phyloP scores from a whole-genome alignment of 1,284 basidiomycete species.

The Moesziomyces sp. region DNA sequence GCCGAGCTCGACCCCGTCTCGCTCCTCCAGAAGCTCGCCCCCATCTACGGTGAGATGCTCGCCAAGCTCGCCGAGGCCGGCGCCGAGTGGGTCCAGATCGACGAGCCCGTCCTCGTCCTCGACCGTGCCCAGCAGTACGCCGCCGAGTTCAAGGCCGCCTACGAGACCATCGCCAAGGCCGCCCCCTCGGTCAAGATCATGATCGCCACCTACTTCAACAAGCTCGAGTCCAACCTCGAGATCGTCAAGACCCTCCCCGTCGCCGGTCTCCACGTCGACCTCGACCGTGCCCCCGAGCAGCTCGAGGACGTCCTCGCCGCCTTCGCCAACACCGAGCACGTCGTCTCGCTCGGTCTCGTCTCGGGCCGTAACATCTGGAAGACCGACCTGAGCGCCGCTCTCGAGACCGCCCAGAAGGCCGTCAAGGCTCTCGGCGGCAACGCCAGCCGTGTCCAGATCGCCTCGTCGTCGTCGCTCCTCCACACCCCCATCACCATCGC shows the following conservation, averaged over 20 bases:
- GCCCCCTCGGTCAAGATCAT: conserved; percentile 83
- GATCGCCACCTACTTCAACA: conserved; percentile 92
- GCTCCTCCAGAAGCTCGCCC: conserved; percentile 87
- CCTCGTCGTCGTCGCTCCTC: conserved; percentile 96
- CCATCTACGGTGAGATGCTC: conserved; percentile 91
- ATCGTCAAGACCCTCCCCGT: conserved; percentile 93
- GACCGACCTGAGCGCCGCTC: conserved; percentile 87
- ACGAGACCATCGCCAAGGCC: conserved; percentile 82
- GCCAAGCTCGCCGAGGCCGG: conserved; percentile 91
- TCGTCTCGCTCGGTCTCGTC: conserved; percentile 93
- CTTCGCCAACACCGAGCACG: conserved; percentile 73
- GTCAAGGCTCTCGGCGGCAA: conserved; percentile 57
- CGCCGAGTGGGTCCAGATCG: conserved; percentile 93
- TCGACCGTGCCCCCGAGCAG: conserved; percentile 87
- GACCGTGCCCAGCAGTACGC: conserved; percentile 84
- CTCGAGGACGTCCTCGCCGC: conserved; percentile 85
- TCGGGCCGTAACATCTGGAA: conserved; percentile 99
- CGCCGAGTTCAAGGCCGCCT: conserved; percentile 83
- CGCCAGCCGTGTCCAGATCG: conserved; percentile 81
- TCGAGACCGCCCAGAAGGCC: conserved; percentile 87
- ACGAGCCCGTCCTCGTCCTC: conserved; percentile 95
- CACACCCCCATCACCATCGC: conserved; percentile 97
- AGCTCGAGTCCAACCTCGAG: conserved; percentile 90
- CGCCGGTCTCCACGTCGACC: conserved; percentile 94
- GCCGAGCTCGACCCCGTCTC: conserved; percentile 89